Evolutionary conservation across 2,329 filamentous ascomycete species (phyloP), one percentile per base, ranked within the genome.

Genomic region (Sporothrix brunneoviolacea): DNA sequence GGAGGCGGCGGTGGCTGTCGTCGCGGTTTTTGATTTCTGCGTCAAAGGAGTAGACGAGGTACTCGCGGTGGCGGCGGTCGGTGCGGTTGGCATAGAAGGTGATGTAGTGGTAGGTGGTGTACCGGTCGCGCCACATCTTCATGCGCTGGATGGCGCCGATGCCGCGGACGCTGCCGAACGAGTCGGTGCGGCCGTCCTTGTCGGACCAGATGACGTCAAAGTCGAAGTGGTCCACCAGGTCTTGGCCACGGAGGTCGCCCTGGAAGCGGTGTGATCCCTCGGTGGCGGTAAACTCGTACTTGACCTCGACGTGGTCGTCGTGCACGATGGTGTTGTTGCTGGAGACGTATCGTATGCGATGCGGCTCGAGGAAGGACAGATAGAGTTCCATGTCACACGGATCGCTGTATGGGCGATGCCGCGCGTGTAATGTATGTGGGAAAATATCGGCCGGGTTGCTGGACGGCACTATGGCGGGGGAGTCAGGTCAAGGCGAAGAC

Each of bases 181-280:
- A 61, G 59, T 77, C 73, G 3, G 71, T 76, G 35, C 74, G 68
- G 41, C 70, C 65, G 53, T 77, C 71, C 4, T 66, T 61, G 54
- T 77, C 74, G 19, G 73, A 74, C 73, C 74, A 77, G 32, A 74
- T 65, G 9, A 77, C 73, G 54, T 77, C 73, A 28, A 75, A 67
- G 52, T 77, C 74, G 50, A 71, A 77, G 60, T 73, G 76, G 56
- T 71, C 73, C 28, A 77, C 58, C 19, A 77, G 59, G 38, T 75
- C 70, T 58, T 71, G 72, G 27, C 65, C 61, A 19, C 74, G 68
- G 33, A 77, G 57, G 49, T 77, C 73, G 45, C 73, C 66, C 54
- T 77, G 74, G 52, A 77, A 75, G 21, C 68, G 70, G 18, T 71
- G 62, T 1, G 74, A 75, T 16, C 67, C 63, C 42, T 75, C 71